A percentile compares a stretch with the other conserved stretches of the same genome.
Conservation (phyloP, 768 basidiomycete species). For the Macrolepiota albuminosa region DNA sequence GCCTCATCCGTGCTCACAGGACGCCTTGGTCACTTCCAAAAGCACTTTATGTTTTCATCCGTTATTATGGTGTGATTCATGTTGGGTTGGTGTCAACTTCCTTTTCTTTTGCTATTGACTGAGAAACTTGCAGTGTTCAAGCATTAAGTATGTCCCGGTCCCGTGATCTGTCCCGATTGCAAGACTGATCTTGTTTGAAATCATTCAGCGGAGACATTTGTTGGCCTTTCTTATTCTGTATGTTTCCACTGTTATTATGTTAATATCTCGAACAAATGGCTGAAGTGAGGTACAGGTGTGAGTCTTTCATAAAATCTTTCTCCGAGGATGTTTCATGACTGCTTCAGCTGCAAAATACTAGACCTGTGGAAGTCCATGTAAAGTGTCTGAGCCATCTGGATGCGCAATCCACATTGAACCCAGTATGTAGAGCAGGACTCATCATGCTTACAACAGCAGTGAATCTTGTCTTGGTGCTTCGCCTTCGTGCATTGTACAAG, state of each 20-base stretch:
- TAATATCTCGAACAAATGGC: background rate
- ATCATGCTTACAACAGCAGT: slow-evolving; percentile 3
- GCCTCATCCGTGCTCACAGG: background rate
- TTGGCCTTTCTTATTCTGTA: background rate
- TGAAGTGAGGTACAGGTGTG: background rate
- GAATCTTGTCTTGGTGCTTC: slow-evolving; percentile 6
- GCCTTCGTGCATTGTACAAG: slow-evolving; percentile 6
- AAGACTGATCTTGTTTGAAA: background rate
- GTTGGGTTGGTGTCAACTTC: background rate
- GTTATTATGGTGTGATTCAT: slow-evolving; percentile 5
- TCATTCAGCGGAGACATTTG: background rate
- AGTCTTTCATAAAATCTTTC: background rate
- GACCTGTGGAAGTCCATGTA: background rate
- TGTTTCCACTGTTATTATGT: no score
- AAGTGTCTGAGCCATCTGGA: background rate
- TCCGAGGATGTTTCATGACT: background rate
- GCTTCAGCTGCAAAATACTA: background rate
- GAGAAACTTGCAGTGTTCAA: background rate
- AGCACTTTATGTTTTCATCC: slow-evolving; percentile 7
- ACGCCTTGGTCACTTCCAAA: slow-evolving; percentile 7
- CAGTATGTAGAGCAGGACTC: background rate
- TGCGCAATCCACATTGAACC: background rate
- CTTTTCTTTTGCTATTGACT: background rate
- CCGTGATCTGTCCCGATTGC: no score
- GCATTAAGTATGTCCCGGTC: background rate